phyloP scores from a whole-genome alignment of 2,329 filamentous ascomycete species.

The Penicillium sp. region DNA sequence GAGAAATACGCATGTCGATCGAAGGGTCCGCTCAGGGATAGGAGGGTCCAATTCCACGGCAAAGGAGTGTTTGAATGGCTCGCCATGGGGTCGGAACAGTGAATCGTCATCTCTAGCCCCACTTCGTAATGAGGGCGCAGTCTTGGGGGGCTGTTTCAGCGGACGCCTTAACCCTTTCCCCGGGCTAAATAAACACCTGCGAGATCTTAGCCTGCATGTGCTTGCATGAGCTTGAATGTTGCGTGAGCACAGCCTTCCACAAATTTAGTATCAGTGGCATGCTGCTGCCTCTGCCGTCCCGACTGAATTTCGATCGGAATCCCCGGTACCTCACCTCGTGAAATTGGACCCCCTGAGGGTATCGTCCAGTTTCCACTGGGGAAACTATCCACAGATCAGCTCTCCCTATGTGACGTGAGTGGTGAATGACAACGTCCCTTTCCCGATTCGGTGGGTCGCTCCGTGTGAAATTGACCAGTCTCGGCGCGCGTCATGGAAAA shows the following conservation, averaged over 20 bases:
- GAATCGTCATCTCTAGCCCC: conserved; percentile 17
- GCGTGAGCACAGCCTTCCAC: conserved; percentile 4
- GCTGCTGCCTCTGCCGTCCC: conserved; percentile 9
- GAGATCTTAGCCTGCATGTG: conserved; percentile 7
- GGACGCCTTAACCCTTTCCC: neutral
- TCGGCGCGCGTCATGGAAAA: neutral
- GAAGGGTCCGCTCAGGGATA: conserved; percentile 2
- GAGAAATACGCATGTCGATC: conserved; percentile 9
- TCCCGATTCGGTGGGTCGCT: neutral
- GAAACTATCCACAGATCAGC: conserved; percentile 11
- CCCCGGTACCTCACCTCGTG: conserved; percentile 5
- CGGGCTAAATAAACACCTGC: neutral
- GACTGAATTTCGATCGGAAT: conserved; percentile 1
- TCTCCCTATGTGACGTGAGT: neutral
- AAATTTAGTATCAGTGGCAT: conserved; percentile 8
- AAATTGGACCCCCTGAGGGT: conserved; percentile 3
- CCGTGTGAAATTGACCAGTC: neutral
- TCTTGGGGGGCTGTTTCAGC: neutral
- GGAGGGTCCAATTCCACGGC: neutral
- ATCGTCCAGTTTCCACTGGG: neutral
- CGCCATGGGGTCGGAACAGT: conserved; percentile 4
- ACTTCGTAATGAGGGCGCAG: conserved; percentile 3
- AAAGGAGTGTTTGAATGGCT: neutral
- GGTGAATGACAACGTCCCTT: neutral
- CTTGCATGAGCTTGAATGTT: neutral